Evolutionary conservation across 2,329 filamentous ascomycete species (phyloP), one percentile per base, ranked within the genome.

Genomic region (Stemphylium vesicarium): DNA sequence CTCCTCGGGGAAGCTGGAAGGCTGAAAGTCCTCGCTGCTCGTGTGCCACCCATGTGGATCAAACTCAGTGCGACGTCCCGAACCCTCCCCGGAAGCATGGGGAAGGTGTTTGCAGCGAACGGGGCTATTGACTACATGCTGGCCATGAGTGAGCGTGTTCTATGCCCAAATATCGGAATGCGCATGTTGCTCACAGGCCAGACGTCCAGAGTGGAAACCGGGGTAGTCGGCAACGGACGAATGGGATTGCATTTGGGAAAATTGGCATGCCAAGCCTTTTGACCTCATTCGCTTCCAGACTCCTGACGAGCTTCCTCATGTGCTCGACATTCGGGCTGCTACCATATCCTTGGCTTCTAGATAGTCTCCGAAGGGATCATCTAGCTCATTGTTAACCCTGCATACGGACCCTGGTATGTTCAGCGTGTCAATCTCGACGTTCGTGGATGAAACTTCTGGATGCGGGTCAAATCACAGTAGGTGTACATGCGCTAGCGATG

Each of bases 361-460:
- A 36, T 41, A 39, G 38, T 16, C 13, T 18, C 41, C 11, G 39
- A 16, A 22, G 37, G 24, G 32, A 43, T 44, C 29, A 26, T 35
- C 50, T 46, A 58, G 49, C 52, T 53, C 44, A 44, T 42, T 36
- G 22, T 44, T 47, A 42, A 58, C 60, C 59, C 59, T 65, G 61
- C 59, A 56, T 60, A 33, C 31, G 39, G 24, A 18, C 41, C 52
- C 48, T 29, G n/a, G 40, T 26, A 43, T 43, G 36, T 13, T 39
- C 7, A 40, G 29, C 31, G 38, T 45, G 54, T 55, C 52, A 56
- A 54, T 53, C 35, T 55, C 38, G 45, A 61, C 53, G 40, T 58
- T 53, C 49, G 32, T 50, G 36, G 22, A 32, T 22, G 48, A 35
- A 18, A 22, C 37, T 40, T 20, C 46, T 50, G 43, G 42, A 43